Evolutionary conservation across 139 green algal genomes (phyloP), one percentile per base, ranked within the genome.

Genomic region (Diplosphaera chodatii): DNA sequence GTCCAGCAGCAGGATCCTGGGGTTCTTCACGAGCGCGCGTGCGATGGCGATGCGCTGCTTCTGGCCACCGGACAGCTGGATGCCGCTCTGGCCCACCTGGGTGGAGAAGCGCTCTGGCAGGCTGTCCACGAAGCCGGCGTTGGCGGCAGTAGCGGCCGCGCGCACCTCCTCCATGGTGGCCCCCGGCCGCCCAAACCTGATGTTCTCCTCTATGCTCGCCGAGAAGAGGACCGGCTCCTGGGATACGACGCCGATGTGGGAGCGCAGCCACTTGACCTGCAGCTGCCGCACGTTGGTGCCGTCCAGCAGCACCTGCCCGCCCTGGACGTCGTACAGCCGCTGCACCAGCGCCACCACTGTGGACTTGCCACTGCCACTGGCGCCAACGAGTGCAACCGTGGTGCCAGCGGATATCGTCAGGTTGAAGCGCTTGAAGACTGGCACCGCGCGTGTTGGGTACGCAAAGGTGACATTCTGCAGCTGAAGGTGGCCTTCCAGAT

Each of bases 161-260:
- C 84, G 56, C 40, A 88, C 83, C 64, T 90, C 63, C 69, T 85
- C 78, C 63, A 84, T 48, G 0, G 62, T 80, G 1, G 82, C 82
- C 1, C 82, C 80, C 0, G 77, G 74, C 16, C 73, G 65, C n/a
- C 84, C 90, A 40, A 91, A 91, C 25, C 67, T 40, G 67, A 97
- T 97, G 82, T 97, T 97, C 34, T 94, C 85, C 27, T 67, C 22
- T 32, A 94, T 83, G 72, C 72, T 69, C 22, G 34, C 67, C 33
- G 59, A 71, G 74, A 96, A 94, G 29, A 98, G 90, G 48, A 92
- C 76, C 0, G 93, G 94, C 85, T 98, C 94, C 85, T 98, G 93
- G 33, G 78, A 84, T 27, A 97, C 92, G 32, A 97, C 74, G 21
- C 77, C 87, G 23, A 97, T 87, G 48, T 86, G 79, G 13, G 68